Conservation (phyloP, 2,329 filamentous ascomycete genomes). For the Piedraia hortae region DNA sequence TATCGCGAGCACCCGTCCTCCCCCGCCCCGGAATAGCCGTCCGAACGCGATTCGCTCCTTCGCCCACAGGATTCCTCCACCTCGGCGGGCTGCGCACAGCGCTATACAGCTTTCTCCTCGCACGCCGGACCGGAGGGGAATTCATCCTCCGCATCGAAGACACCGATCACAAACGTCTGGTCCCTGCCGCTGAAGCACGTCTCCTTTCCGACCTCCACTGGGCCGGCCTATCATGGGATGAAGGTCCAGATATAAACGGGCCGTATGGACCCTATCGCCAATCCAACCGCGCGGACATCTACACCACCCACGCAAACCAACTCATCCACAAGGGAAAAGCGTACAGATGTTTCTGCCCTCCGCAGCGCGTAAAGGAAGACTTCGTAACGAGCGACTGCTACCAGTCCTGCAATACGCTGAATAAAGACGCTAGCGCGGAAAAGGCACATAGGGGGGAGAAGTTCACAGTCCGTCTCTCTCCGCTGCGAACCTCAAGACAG, state of each 20-base stretch:
- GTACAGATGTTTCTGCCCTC: conserved; percentile 81
- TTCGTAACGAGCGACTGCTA: conserved; percentile 35
- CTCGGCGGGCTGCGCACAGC: conserved; percentile 78
- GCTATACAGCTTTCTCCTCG: conserved; percentile 84
- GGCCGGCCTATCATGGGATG: conserved; percentile 80
- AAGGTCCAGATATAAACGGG: conserved; percentile 65
- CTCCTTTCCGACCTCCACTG: conserved; percentile 60
- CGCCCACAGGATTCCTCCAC: conserved; percentile 81
- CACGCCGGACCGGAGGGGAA: conserved; percentile 61
- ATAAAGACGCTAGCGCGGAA: conserved; percentile 38
- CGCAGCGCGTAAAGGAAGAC: conserved; percentile 16
- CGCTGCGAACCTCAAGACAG: too few species aligned
- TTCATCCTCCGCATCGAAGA: conserved; percentile 85
- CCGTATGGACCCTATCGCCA: conserved; percentile 67
- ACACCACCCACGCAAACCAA: conserved; percentile 39
- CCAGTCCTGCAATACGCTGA: conserved; percentile 43
- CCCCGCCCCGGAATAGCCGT: conserved; percentile 30
- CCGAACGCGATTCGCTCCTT: conserved; percentile 76
- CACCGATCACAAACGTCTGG: conserved; percentile 73
- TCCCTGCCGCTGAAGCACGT: conserved; percentile 49
- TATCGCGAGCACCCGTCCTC: too few species aligned
- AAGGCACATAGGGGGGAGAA: conserved; percentile 38
- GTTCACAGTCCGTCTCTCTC: conserved; percentile 57
- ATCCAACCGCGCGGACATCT: conserved; percentile 53
- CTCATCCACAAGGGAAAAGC: conserved; percentile 46